phyloP scores from a whole-genome alignment of 2,329 filamentous ascomycete genomes.

The Pseudogymnoascus sp. region DNA sequence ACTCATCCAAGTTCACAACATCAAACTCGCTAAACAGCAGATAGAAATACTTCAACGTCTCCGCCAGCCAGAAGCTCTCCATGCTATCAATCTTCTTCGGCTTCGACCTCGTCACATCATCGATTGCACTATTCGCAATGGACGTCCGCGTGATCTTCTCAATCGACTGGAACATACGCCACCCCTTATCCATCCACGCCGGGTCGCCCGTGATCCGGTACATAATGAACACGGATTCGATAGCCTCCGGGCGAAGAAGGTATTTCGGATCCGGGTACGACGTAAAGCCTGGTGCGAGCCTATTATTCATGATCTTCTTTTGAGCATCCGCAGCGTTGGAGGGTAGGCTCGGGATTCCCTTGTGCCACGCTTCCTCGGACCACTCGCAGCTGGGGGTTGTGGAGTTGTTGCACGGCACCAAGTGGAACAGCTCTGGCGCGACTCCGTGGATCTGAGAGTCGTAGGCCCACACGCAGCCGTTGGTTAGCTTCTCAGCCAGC shows the following conservation, averaged over 20 bases:
- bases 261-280: constrained; percentile 36
- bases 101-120: constrained; percentile 27
- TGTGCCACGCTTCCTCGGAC: constrained; percentile 30
- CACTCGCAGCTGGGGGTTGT: constrained; percentile 41
- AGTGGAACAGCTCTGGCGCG: constrained; percentile 52
- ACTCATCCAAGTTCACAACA: constrained; percentile 55
- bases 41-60: constrained; percentile 76
- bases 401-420: constrained; percentile 42
- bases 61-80: constrained; percentile 58
- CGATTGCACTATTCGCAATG: constrained; percentile 34
- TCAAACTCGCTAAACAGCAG: constrained; percentile 63
- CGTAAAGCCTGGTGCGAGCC: constrained; percentile 42
- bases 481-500: constrained; percentile 54
- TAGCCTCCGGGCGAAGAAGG: constrained; percentile 50
- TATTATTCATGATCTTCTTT: constrained; percentile 1
- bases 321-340: neutral
- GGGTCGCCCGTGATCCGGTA: constrained; percentile 15
- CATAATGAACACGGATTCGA: constrained; percentile 60
- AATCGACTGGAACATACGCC: constrained; percentile 38
- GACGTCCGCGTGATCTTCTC: constrained; percentile 33
- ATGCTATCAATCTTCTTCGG: constrained; percentile 44
- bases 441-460: constrained; percentile 51
- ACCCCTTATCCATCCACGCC: constrained; percentile 33
- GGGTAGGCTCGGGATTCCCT: neutral
- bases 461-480: constrained; percentile 66